Evolutionary conservation across 257 asterid species (phyloP).

Genomic region (Catharanthus roseus): DNA sequence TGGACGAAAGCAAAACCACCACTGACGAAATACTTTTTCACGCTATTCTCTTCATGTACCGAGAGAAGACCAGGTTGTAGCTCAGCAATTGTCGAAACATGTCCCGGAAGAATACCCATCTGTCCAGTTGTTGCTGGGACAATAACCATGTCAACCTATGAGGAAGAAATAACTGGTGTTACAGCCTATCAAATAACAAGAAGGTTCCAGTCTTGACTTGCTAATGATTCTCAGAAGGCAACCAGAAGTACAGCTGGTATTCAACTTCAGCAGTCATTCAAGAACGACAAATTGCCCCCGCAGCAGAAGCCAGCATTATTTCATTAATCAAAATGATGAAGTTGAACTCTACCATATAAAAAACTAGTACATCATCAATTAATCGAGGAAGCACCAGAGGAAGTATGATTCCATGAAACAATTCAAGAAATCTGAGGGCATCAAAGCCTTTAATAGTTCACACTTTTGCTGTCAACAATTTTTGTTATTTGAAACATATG

Average conservation of each 20-base stretch:
- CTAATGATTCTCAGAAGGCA: not conserved
- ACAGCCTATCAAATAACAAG: not conserved
- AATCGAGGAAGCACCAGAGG: not conserved
- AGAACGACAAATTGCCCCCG: not conserved
- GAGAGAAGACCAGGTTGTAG: constrained; percentile 50
- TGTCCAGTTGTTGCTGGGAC: constrained; percentile 51
- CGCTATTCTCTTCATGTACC: constrained; percentile 42
- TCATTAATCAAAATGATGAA: not conserved
- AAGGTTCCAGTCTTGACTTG: not conserved
- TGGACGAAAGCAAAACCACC: constrained; percentile 53
- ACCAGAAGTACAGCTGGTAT: not conserved
- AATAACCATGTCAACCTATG: constrained; percentile 55
- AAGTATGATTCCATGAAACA: not conserved
- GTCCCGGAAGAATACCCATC: constrained; percentile 61
- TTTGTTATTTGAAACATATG: not conserved
- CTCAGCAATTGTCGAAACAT: constrained; percentile 46
- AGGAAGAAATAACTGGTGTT: not conserved
- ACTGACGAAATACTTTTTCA: constrained; percentile 44
- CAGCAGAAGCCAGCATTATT: not conserved
- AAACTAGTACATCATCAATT: not conserved
- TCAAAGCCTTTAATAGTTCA: not conserved
- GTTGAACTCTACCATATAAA: not conserved
- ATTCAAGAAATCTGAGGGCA: not conserved
- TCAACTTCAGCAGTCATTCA: not conserved
- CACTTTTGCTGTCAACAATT: not conserved